Conservation (phyloP, 257 asterid species). For the Mentha longifolia region DNA sequence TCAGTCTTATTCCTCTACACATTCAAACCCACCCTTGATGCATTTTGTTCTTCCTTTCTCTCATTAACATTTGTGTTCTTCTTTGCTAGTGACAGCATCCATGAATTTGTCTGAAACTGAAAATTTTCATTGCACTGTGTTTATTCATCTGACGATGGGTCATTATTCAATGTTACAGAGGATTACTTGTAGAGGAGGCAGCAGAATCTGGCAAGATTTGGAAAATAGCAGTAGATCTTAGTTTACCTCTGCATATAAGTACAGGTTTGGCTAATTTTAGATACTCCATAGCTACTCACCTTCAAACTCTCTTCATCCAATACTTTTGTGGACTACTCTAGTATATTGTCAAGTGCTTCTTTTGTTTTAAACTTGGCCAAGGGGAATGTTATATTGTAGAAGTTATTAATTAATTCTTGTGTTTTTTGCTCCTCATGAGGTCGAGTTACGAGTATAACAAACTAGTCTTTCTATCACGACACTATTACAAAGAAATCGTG, state of each 20-base stretch:
- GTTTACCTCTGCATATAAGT: constrained; percentile 48
- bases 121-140: not conserved
- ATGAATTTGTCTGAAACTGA: not conserved
- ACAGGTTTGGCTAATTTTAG: constrained; percentile 46
- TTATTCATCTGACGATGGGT: not conserved
- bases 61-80: not conserved
- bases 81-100: not conserved
- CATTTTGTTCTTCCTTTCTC: not conserved
- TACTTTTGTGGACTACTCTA: constrained; percentile 28
- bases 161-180: constrained; percentile 36
- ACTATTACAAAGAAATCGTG: not conserved
- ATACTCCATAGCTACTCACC: constrained; percentile 28
- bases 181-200: constrained; percentile 40
- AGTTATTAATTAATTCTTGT: not conserved
- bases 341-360: constrained; percentile 32
- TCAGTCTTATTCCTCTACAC: not conserved
- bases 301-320: constrained; percentile 23
- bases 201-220: constrained; percentile 36
- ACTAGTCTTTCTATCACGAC: too few relatives aligned
- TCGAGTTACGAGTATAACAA: too few relatives aligned
- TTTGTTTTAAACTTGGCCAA: not conserved
- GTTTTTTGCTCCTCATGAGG: too few relatives aligned
- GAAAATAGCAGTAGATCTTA: constrained; percentile 29
- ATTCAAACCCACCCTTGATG: not conserved
- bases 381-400: not conserved